phyloP scores from a whole-genome alignment of 1,284 basidiomycete species.

The Hypsizygus ulmarius region DNA sequence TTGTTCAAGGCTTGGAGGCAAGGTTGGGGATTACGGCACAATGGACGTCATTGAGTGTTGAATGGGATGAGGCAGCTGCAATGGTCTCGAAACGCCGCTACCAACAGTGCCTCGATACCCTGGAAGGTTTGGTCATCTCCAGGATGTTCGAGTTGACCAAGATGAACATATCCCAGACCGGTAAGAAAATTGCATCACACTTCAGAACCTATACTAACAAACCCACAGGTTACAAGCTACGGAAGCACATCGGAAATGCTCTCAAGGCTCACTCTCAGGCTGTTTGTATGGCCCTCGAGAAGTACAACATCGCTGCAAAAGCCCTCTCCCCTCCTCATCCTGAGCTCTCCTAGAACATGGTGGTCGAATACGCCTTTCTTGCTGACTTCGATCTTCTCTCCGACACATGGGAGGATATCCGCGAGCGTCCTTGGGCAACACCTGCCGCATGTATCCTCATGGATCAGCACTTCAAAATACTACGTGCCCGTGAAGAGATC shows the following conservation, averaged over 20 bases:
- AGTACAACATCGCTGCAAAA: slow-evolving; percentile 21
- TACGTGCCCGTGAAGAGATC: slow-evolving; percentile 32
- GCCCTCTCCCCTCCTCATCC: slow-evolving; percentile 13
- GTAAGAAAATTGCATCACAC: slow-evolving; percentile 13
- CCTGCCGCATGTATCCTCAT: slow-evolving; percentile 22
- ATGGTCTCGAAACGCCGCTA: slow-evolving; percentile 15
- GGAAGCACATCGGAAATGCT: slow-evolving; percentile 22
- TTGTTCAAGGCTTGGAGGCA: slow-evolving; percentile 24
- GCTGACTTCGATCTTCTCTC: slow-evolving; percentile 33
- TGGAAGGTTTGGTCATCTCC: slow-evolving; percentile 22
- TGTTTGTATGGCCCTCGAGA: slow-evolving; percentile 17
- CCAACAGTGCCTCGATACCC: slow-evolving; percentile 14
- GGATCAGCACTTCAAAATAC: slow-evolving; percentile 28
- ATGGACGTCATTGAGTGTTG: slow-evolving; percentile 18
- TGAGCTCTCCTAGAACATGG: slow-evolving; percentile 23
- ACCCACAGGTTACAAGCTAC: slow-evolving; percentile 23
- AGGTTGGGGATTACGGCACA: slow-evolving; percentile 17
- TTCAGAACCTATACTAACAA: background rate
- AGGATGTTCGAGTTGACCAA: slow-evolving; percentile 25
- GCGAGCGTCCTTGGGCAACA: slow-evolving; percentile 23
- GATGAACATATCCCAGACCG: slow-evolving; percentile 28
- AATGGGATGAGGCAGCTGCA: slow-evolving; percentile 21
- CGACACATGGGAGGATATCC: slow-evolving; percentile 27
- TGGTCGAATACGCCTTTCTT: slow-evolving; percentile 28
- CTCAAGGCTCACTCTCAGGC: slow-evolving; percentile 21